Conservation (phyloP, 805 yeast species). For the Spathaspora hagerdaliae region DNA sequence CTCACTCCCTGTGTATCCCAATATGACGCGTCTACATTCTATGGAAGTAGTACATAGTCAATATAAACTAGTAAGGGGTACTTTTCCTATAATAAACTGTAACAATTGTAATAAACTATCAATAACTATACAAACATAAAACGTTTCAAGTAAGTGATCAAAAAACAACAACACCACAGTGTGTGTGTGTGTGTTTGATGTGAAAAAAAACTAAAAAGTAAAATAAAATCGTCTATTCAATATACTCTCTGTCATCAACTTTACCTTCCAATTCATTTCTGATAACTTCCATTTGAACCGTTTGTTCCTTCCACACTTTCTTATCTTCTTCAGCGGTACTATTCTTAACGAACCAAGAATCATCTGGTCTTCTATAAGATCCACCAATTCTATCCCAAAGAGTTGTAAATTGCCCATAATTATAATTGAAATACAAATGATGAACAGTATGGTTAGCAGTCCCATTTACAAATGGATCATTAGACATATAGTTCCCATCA, state of each 20-base stretch:
- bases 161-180: neutral
- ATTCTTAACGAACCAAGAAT: conserved; percentile 63
- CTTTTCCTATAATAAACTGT: too few relatives aligned
- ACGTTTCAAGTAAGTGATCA: neutral
- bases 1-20: too few relatives aligned
- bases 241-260: conserved; percentile 71
- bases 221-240: conserved; percentile 1
- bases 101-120: too few relatives aligned
- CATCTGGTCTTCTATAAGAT: conserved; percentile 89
- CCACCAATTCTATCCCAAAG: conserved; percentile 97
- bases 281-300: conserved; percentile 70
- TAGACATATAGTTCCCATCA: conserved; percentile 93
- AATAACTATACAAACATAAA: too few relatives aligned
- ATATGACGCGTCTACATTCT: too few relatives aligned
- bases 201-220: neutral
- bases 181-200: too few relatives aligned
- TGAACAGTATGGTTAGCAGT: conserved; percentile 98
- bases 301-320: conserved; percentile 67
- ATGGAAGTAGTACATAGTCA: too few relatives aligned
- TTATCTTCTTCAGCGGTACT: conserved; percentile 50
- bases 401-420: conserved; percentile 97
- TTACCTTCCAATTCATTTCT: conserved; percentile 78
- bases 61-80: neutral
- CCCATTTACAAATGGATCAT: conserved; percentile 92
- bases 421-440: conserved; percentile 94